Evolutionary conservation across 495 filamentous ascomycete species (phyloP), one percentile per base, ranked within the genome.

Genomic region (Talaromyces trachyspermus): DNA sequence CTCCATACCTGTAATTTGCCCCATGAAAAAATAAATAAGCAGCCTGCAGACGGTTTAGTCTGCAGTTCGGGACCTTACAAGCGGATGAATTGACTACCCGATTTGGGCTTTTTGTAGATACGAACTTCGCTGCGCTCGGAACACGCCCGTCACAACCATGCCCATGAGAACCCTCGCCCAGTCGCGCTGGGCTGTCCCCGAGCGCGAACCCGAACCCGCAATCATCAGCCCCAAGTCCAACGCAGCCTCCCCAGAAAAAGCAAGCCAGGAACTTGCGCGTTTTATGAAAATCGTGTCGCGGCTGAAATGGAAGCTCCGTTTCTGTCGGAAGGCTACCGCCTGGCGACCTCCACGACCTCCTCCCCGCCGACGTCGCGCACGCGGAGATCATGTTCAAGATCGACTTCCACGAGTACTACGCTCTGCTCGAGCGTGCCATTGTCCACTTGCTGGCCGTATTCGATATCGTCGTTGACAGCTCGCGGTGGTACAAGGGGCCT

Each of bases 401-500:
- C 5, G 81, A 85, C 51, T 85, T 84, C 51, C 77, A 81, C 62
- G 81, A 85, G 50, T 85, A 76, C 64, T 84, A 84, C 68, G 76
- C 78, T 49, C 63, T 83, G 0, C 66, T 84, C 14, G 81, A 85
- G 59, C 75, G 80, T 5, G 77, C 77, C 0, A 66, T 84, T 3
- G 77, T 83, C 1, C 79, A 81, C 41, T 58, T 83, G 4, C 68
- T 83, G 19, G 72, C 63, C 0, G 71, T 84, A 0, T 80, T 76
- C 40, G 75, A 72, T 12, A 70, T 83, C 2, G 49, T 48, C 0
- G 64, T 83, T 0, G 61, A 63, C 5, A 27, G 27, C 41, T 50
- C 63, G 5, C 43, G 38, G 2, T 14, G 42, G 18, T n/a, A 27
- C 19, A 47, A 32, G 18, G 37, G 40, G 6, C 29, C 18, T 7